Conservation (phyloP, 2,329 filamentous ascomycete genomes). For the Hortaea werneckii region DNA sequence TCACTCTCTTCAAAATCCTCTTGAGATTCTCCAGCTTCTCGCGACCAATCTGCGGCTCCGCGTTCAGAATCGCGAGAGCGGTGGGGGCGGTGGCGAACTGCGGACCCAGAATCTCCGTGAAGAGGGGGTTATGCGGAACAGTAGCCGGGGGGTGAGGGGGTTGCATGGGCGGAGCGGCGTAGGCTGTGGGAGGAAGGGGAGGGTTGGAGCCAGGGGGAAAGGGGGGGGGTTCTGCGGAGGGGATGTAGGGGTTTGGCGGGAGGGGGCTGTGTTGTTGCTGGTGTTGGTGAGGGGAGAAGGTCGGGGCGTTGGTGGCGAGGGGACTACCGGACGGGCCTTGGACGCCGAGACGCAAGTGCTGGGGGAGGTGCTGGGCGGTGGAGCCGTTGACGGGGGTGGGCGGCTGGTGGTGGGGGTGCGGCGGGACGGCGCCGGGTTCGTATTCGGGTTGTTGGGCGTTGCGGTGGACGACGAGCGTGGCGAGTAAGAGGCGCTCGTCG, state of each 20-base stretch:
- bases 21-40: constrained; percentile 65
- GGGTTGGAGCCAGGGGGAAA: constrained; percentile 8
- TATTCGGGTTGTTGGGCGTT: not conserved
- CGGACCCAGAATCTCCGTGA: constrained; percentile 33
- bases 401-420: constrained; percentile 20
- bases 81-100: constrained; percentile 31
- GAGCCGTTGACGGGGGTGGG: constrained; percentile 2
- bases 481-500: constrained; percentile 66
- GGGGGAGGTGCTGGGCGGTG: constrained; percentile 12
- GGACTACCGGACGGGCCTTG: constrained; percentile 24
- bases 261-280: constrained; percentile 13
- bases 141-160: constrained; percentile 1
- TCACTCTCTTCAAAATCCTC: constrained; percentile 57
- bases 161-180: constrained; percentile 3
- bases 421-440: constrained; percentile 28
- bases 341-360: constrained; percentile 9
- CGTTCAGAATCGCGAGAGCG: constrained; percentile 30
- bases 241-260: constrained; percentile 31
- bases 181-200: constrained; percentile 4
- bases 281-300: constrained; percentile 30
- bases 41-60: constrained; percentile 26
- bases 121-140: constrained; percentile 23
- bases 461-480: constrained; percentile 74
- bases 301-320: constrained; percentile 25
- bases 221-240: constrained; percentile 10